Evolutionary conservation across 805 yeast genomes (phyloP).

Genomic region (Nakazawaea peltata): DNA sequence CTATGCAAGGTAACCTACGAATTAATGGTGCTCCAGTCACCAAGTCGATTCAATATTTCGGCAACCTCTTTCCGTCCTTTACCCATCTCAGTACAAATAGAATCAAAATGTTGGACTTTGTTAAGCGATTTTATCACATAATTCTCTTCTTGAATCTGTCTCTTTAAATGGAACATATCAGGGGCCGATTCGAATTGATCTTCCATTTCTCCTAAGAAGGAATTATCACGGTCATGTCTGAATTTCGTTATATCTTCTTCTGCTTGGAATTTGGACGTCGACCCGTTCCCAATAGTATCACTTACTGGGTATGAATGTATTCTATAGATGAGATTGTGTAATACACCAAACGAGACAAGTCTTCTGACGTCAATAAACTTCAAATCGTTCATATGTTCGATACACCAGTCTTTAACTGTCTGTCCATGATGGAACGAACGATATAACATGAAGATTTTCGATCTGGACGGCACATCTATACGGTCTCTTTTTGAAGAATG

Average conservation of each 20-base stretch:
- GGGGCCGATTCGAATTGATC: slow-evolving; percentile 16
- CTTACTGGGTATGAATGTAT: slow-evolving; percentile 70
- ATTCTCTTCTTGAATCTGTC: slow-evolving; percentile 20
- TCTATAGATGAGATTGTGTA: slow-evolving; percentile 75
- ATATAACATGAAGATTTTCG: slow-evolving; percentile 65
- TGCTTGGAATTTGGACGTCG: neutral
- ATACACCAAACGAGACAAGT: slow-evolving; percentile 79
- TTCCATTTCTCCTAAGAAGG: slow-evolving; percentile 15
- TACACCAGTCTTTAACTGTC: slow-evolving; percentile 75
- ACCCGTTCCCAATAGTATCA: slow-evolving; percentile 25
- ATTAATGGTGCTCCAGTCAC: slow-evolving; percentile 41
- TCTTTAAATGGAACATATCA: slow-evolving; percentile 15
- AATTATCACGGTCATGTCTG: slow-evolving; percentile 10
- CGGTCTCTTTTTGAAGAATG: slow-evolving; percentile 12
- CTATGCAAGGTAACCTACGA: too few relatives aligned
- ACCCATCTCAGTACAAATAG: slow-evolving; percentile 63
- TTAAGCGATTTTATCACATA: slow-evolving; percentile 36
- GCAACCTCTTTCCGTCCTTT: slow-evolving; percentile 51
- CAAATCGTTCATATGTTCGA: slow-evolving; percentile 50
- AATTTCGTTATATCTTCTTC: neutral
- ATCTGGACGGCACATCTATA: slow-evolving; percentile 46
- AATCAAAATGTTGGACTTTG: slow-evolving; percentile 50
- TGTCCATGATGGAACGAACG: slow-evolving; percentile 72
- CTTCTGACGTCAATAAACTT: slow-evolving; percentile 72
- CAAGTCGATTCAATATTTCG: slow-evolving; percentile 30